Conservation (phyloP, 2,329 filamentous ascomycete species). For the Monosporascus sp. region DNA sequence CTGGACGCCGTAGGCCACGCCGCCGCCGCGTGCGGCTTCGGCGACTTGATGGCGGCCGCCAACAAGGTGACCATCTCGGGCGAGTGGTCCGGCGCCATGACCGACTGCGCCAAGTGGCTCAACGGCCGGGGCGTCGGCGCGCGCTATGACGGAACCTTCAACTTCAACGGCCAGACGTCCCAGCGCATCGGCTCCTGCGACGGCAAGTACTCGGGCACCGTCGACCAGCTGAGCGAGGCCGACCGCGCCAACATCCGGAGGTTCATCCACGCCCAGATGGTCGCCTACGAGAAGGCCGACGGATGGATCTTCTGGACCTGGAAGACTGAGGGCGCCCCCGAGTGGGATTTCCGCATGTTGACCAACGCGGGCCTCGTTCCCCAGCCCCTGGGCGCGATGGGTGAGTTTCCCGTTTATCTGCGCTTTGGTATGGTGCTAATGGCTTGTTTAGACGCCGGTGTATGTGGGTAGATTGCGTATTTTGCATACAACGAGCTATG, state of each 20-base stretch:
- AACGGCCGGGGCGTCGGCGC: conserved; percentile 68
- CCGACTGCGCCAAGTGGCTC: conserved; percentile 52
- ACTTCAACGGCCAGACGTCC: conserved; percentile 23
- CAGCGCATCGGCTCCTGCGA: conserved; percentile 55
- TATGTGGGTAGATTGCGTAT: neutral
- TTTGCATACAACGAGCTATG: no score
- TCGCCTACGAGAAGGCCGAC: conserved; percentile 65
- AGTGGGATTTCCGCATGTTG: conserved; percentile 63
- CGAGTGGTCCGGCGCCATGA: conserved; percentile 75
- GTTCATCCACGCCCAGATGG: conserved; percentile 73
- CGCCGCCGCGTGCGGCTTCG: conserved; percentile 63
- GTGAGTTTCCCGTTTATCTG: conserved; percentile 1
- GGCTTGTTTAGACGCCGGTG: neutral
- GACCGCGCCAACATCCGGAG: conserved; percentile 66
- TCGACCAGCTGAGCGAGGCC: conserved; percentile 31
- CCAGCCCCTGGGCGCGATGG: conserved; percentile 2
- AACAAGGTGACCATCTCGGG: conserved; percentile 72
- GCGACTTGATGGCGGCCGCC: conserved; percentile 55
- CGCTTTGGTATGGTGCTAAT: neutral
- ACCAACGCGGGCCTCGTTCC: conserved; percentile 11
- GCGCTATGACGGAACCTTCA: conserved; percentile 66
- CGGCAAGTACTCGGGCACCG: conserved; percentile 5
- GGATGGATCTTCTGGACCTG: conserved; percentile 85
- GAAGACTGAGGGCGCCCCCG: conserved; percentile 65
- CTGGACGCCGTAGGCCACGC: conserved; percentile 63